Evolutionary conservation across 371 early-diverging fungal genomes (phyloP).

Genomic region (Parasitella parasitica): DNA sequence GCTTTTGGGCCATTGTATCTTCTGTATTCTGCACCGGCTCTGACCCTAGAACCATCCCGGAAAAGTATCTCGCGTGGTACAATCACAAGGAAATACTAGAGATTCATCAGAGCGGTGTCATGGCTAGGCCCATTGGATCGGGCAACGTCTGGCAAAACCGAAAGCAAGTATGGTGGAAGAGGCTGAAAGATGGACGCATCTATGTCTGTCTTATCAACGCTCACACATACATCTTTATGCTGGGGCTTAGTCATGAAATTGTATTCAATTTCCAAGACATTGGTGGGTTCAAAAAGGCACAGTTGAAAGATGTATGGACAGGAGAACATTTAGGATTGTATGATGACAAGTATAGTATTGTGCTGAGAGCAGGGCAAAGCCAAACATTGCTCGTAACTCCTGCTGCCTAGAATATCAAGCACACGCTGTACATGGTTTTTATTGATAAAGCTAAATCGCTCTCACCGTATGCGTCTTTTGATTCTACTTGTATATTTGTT

Average conservation of each 20-base stretch:
- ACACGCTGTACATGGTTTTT: too few relatives aligned
- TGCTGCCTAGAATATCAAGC: neutral
- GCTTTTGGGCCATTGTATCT: slow-evolving; percentile 45
- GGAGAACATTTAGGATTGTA: slow-evolving; percentile 25
- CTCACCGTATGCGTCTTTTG: too few relatives aligned
- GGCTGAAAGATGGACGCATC: slow-evolving; percentile 34
- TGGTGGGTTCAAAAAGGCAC: slow-evolving; percentile 11
- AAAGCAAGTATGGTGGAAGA: slow-evolving; percentile 49
- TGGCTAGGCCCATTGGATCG: slow-evolving; percentile 43
- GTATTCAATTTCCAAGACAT: slow-evolving; percentile 26
- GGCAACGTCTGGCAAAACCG: slow-evolving; percentile 42
- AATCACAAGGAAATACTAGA: slow-evolving; percentile 39
- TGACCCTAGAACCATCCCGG: slow-evolving; percentile 43
- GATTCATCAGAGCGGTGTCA: slow-evolving; percentile 46
- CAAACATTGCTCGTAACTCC: slow-evolving; percentile 25
- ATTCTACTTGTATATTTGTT: slow-evolving; percentile 35
- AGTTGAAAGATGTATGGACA: slow-evolving; percentile 39
- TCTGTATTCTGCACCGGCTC: slow-evolving; percentile 46
- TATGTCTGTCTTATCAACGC: slow-evolving; percentile 42
- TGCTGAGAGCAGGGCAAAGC: slow-evolving; percentile 22
- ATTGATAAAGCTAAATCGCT: too few relatives aligned
- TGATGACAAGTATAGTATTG: slow-evolving; percentile 17
- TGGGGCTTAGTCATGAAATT: slow-evolving; percentile 35
- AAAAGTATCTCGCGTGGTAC: slow-evolving; percentile 33
- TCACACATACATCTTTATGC: slow-evolving; percentile 37